Evolutionary conservation across 75 land plant genomes (phyloP).

Genomic region (Pinus albicaulis): DNA sequence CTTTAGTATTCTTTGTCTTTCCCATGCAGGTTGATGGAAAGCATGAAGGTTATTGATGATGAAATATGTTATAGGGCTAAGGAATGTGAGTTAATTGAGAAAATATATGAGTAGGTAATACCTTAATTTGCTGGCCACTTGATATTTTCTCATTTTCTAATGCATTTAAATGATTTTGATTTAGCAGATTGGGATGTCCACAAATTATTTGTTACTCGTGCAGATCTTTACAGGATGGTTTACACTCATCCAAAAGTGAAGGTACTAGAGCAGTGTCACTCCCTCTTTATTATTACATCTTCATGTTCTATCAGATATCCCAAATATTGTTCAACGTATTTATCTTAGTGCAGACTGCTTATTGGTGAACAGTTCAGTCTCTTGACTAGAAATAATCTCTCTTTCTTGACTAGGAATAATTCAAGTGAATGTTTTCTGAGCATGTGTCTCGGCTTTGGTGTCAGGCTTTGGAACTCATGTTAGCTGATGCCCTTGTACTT

Average conservation of each 20-base stretch:
- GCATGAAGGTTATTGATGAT: conserved; percentile 84
- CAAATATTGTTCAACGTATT: neutral
- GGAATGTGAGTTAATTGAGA: conserved; percentile 56
- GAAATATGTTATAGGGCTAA: conserved; percentile 94
- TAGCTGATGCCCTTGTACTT: conserved; percentile 80
- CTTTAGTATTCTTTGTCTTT: neutral
- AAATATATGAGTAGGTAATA: neutral
- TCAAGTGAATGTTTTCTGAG: neutral
- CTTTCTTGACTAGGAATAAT: neutral
- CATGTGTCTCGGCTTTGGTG: neutral
- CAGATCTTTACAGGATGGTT: conserved; percentile 81
- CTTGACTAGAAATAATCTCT: neutral
- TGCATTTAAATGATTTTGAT: neutral
- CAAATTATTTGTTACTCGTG: conserved; percentile 79
- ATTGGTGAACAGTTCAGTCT: neutral
- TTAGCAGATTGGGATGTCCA: conserved; percentile 60
- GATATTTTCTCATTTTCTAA: neutral
- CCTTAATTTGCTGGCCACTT: neutral
- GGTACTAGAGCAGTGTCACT: conserved; percentile 31
- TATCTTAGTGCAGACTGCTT: neutral
- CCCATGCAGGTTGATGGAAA: conserved; percentile 79
- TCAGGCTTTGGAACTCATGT: conserved; percentile 96
- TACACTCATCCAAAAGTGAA: conserved; percentile 97
- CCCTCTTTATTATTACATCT: neutral
- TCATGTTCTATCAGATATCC: neutral